phyloP scores from a whole-genome alignment of 1,284 basidiomycete species.

The Sporisorium sorghi region DNA sequence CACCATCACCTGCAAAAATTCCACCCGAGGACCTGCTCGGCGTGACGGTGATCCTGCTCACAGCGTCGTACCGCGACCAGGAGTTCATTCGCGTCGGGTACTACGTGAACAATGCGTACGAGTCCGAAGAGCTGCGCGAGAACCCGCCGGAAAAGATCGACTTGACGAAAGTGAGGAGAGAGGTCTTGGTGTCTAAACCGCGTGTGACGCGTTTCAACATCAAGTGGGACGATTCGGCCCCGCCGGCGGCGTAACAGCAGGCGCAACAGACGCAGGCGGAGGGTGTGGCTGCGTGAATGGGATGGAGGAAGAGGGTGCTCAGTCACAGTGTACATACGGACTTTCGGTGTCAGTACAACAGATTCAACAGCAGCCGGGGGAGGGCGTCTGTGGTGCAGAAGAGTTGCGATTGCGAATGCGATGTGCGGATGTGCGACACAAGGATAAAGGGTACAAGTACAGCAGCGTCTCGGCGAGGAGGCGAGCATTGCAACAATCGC shows the following conservation, averaged over 20 bases:
- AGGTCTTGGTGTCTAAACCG: slow-evolving; percentile 88
- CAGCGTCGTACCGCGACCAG: slow-evolving; percentile 87
- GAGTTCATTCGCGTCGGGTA: slow-evolving; percentile 99
- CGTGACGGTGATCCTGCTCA: slow-evolving; percentile 89
- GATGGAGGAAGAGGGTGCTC: too few relatives aligned
- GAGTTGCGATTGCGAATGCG: background rate
- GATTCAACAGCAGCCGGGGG: background rate
- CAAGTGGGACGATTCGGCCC: slow-evolving; percentile 67
- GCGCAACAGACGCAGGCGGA: slow-evolving; percentile 3
- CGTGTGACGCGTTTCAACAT: slow-evolving; percentile 83
- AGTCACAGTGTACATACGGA: too few relatives aligned
- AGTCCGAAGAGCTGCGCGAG: slow-evolving; percentile 78
- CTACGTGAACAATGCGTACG: slow-evolving; percentile 99
- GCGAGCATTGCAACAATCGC: background rate
- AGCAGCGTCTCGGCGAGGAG: background rate
- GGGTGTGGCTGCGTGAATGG: slow-evolving; percentile 6
- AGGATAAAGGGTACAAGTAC: slow-evolving; percentile 15
- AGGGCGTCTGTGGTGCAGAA: background rate
- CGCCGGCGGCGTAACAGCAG: slow-evolving; percentile 4
- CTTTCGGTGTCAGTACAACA: background rate
- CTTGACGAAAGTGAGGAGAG: slow-evolving; percentile 77
- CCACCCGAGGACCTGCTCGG: slow-evolving; percentile 86
- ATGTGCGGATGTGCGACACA: background rate
- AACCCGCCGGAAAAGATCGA: slow-evolving; percentile 66
- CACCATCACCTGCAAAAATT: slow-evolving; percentile 76